These are phyloP conservation scores for Mycothermus thermophilus DNA, from an alignment of 495 filamentous ascomycete genomes.

Conservation along the genomic window DNA sequence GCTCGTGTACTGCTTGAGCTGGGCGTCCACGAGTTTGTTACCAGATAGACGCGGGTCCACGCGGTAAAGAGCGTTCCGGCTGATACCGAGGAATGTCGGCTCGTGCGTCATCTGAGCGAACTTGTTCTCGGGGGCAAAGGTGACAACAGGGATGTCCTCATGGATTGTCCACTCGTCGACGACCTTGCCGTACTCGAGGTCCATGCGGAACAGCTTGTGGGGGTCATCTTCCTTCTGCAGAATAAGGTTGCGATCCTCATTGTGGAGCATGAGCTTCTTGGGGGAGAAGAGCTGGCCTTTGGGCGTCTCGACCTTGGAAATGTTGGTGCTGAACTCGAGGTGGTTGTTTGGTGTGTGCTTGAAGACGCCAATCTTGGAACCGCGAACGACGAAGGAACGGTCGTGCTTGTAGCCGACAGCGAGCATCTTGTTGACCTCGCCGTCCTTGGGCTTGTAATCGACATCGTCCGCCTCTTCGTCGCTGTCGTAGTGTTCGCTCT, in stretches of 20 bases:
- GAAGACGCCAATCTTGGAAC: constrained; percentile 96
- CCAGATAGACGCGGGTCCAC: constrained; percentile 84
- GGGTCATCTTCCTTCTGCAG: constrained; percentile 74
- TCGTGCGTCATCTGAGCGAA: constrained; percentile 95
- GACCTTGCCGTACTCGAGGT: constrained; percentile 96
- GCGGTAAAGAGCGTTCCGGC: constrained; percentile 81
- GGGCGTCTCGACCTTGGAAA: constrained; percentile 87
- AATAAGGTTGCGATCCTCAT: constrained; percentile 84
- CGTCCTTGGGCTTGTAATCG: constrained; percentile 54
- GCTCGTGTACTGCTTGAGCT: constrained; percentile 87
- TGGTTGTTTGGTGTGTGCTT: constrained; percentile 89
- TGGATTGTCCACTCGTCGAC: constrained; percentile 99
- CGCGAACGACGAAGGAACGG: constrained; percentile 89
- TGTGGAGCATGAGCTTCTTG: constrained; percentile 96
- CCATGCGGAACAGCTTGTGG: constrained; percentile 93
- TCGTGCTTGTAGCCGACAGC: constrained; percentile 99
- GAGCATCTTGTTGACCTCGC: constrained; percentile 82
- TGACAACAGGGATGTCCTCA: constrained; percentile 83
- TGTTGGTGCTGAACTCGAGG: constrained; percentile 92
- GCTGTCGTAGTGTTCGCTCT: constrained; percentile 59
- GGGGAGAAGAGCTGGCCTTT: constrained; percentile 80
- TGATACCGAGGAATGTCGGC: constrained; percentile 87
- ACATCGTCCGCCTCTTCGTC: constrained; percentile 88
- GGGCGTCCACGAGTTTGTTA: constrained; percentile 80
- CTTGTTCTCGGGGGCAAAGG: constrained; percentile 91